Percentiles rank a stretch among this genome's conserved stretches.
Evolutionary conservation across 805 yeast genomes (phyloP).

Genomic region (Barnettozyma salicaria): DNA sequence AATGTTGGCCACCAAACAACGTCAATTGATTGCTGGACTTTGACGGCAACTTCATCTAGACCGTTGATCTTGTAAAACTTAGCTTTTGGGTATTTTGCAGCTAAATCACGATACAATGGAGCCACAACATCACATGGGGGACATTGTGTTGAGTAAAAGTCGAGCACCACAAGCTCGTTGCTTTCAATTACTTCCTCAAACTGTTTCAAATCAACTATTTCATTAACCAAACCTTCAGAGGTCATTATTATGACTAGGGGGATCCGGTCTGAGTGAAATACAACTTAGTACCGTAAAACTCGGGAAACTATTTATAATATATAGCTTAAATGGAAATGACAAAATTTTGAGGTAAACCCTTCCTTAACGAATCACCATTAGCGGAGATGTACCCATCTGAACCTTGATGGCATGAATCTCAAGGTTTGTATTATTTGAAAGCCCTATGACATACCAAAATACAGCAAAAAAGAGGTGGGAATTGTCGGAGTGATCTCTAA

Average conservation of each 20-base stretch:
- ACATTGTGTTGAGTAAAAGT: slow-evolving; percentile 24
- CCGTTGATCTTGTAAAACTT: slow-evolving; percentile 23
- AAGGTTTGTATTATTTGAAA: no score
- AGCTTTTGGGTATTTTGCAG: slow-evolving; percentile 19
- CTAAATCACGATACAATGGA: slow-evolving; percentile 19
- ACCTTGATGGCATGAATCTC: no score
- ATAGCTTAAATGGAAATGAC: no score
- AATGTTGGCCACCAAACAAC: slow-evolving; percentile 29
- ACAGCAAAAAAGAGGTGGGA: neutral
- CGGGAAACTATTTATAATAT: no score
- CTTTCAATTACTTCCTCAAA: slow-evolving; percentile 10
- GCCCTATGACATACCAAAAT: no score
- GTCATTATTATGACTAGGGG: slow-evolving; percentile 1
- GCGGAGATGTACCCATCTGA: no score
- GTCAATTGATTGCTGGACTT: slow-evolving; percentile 20
- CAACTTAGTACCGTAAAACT: no score
- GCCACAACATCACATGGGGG: slow-evolving; percentile 25
- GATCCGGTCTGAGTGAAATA: neutral
- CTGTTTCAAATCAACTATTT: slow-evolving; percentile 13
- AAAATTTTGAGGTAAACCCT: no score
- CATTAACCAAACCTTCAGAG: slow-evolving; percentile 10
- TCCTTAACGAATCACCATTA: no score
- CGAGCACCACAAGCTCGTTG: slow-evolving; percentile 17
- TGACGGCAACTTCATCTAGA: slow-evolving; percentile 14
- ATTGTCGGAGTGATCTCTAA: no score